Evolutionary conservation across 148 eudicot species (phyloP).

Genomic region (Silene conica): DNA sequence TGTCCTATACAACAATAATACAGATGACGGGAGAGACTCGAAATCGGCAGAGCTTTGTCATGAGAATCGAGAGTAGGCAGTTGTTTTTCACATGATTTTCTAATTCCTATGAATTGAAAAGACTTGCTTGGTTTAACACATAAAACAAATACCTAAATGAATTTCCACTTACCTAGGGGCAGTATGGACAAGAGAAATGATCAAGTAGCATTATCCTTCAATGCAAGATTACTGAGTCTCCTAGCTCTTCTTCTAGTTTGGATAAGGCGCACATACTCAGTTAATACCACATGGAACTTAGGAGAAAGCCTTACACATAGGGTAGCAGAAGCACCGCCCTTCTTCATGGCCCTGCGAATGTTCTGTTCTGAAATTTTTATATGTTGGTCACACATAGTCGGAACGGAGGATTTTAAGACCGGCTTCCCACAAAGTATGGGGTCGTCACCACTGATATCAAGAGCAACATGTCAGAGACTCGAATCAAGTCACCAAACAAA

Average conservation of each 20-base stretch:
- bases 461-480: neutral
- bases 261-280: slow-evolving; percentile 52
- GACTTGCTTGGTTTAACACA: neutral
- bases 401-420: slow-evolving; percentile 43
- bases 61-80: neutral
- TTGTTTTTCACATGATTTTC: neutral
- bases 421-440: slow-evolving; percentile 50
- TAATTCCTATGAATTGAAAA: too few relatives aligned
- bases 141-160: neutral
- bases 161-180: neutral
- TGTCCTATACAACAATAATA: slow-evolving; percentile 15
- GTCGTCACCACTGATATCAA: slow-evolving; percentile 2
- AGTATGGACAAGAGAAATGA: neutral
- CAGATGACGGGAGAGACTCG: neutral
- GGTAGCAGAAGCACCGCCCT: slow-evolving; percentile 46
- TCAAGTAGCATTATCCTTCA: neutral
- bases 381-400: slow-evolving; percentile 49
- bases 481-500: neutral
- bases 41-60: neutral
- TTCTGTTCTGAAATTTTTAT: slow-evolving; percentile 32
- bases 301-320: slow-evolving; percentile 41
- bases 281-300: slow-evolving; percentile 51
- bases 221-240: slow-evolving; percentile 1
- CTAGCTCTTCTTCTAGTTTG: slow-evolving; percentile 46
- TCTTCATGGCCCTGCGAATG: slow-evolving; percentile 37